These are phyloP conservation scores for Phytophthora uliginosa DNA, from an alignment of 352 stramenopile genomes.

Conservation along the genomic window DNA sequence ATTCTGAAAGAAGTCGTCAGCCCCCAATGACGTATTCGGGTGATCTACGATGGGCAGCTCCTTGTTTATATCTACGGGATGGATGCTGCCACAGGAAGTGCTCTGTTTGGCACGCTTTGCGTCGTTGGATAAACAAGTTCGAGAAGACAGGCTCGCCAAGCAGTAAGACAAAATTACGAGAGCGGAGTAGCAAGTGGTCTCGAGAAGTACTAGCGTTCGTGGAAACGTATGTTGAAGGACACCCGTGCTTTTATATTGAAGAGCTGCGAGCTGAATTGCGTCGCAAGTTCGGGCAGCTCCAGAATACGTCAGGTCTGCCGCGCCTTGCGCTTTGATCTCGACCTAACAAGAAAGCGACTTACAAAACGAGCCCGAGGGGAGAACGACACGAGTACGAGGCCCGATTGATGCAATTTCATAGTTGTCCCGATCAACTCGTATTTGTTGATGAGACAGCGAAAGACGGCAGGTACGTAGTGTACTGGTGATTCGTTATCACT, in stretches of 20 bases:
- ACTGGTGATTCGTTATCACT: no score
- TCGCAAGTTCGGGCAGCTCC: constrained; percentile 4
- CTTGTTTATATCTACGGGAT: constrained; percentile 30
- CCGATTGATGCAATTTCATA: constrained; percentile 21
- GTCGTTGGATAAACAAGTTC: constrained; percentile 21
- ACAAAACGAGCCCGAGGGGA: constrained; percentile 17
- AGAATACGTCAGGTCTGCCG: constrained; percentile 32
- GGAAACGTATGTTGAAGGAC: constrained; percentile 15
- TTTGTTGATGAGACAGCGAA: constrained; percentile 20
- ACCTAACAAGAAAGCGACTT: constrained; percentile 23
- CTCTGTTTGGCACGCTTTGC: constrained; percentile 7
- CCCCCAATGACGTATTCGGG: constrained; percentile 11
- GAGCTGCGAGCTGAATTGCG: constrained; percentile 23
- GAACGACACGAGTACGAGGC: constrained; percentile 6
- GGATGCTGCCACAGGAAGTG: constrained; percentile 3
- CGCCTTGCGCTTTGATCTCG: constrained; percentile 30
- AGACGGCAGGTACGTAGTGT: constrained; percentile 3
- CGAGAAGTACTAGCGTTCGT: constrained; percentile 20
- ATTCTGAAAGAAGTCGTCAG: neutral
- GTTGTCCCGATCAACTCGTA: constrained; percentile 15
- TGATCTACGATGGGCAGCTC: constrained; percentile 27
- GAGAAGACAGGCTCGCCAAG: constrained; percentile 3
- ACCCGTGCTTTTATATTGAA: constrained; percentile 43
- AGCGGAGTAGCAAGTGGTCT: constrained; percentile 8
- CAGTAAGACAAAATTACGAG: neutral